These are phyloP conservation scores for Picochlorum sp. DNA, from an alignment of 139 green algal species.

Conservation along the genomic window DNA sequence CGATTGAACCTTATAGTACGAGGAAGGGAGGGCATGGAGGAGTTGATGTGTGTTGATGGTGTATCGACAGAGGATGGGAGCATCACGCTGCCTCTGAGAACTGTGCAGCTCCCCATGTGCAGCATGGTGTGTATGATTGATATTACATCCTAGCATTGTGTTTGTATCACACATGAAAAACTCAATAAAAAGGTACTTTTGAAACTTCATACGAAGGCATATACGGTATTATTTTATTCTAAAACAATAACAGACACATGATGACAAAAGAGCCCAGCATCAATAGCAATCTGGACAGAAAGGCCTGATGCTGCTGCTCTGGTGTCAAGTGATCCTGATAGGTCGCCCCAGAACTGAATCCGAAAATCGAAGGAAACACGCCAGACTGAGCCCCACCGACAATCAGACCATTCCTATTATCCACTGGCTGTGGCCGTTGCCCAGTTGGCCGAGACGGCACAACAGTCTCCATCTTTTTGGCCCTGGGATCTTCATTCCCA, in stretches of 20 bases:
- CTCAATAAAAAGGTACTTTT: too few relatives aligned
- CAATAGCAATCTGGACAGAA: slow-evolving; percentile 68
- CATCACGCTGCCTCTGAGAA: too few relatives aligned
- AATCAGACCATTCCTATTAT: slow-evolving; percentile 22
- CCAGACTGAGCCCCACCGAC: neutral
- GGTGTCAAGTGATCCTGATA: slow-evolving; percentile 63
- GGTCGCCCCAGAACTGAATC: neutral
- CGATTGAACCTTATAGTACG: too few relatives aligned
- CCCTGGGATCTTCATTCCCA: slow-evolving; percentile 44
- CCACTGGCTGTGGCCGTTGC: slow-evolving; percentile 31
- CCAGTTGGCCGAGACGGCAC: slow-evolving; percentile 40
- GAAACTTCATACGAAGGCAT: too few relatives aligned
- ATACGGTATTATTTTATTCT: neutral
- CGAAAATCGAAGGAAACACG: neutral
- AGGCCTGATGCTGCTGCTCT: slow-evolving; percentile 88
- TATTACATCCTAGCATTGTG: too few relatives aligned
- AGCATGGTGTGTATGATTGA: too few relatives aligned
- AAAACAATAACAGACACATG: slow-evolving; percentile 42
- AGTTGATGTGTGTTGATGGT: too few relatives aligned
- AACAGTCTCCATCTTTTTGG: slow-evolving; percentile 25
- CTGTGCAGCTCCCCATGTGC: too few relatives aligned
- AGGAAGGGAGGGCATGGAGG: too few relatives aligned
- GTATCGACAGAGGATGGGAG: too few relatives aligned
- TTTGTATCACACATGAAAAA: too few relatives aligned
- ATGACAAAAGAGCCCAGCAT: slow-evolving; percentile 92